Base-by-base conservation (phyloP, 2,329 filamentous ascomycete genomes). In the Aureobasidium sp. region DNA sequence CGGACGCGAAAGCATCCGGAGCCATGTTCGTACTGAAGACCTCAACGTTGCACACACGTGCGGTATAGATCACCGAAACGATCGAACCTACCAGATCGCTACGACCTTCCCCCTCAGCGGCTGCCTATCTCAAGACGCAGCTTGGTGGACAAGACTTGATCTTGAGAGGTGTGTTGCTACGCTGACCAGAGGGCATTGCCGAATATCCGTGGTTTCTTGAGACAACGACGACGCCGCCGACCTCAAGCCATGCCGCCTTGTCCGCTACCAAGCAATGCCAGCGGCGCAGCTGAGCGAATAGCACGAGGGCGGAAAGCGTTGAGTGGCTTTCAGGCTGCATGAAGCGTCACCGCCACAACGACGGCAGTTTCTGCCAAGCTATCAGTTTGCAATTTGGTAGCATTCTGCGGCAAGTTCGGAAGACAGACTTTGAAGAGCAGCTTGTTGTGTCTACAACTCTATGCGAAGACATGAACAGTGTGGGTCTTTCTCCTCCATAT, bases 201-300 rank as follows among this genome's bases (percentile, higher is more conserved):
- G 39, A 56, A 29, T 7, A 17, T 22, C 17, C 39, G 37, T n/a
- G n/a, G 31, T 17, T 6, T 25, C 25, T 22, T 34, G 39, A 56
- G 29, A 44, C 52, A 55, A 27, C 25, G 37, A 31, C 22, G 9
- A 42, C 52, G 52, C 52, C 39, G 41, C 52, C 41, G 25, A 42
- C 52, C 17, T 27, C 52, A 56, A 56, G 37, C 52, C 34, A 34
- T 27, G 27, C 15, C 52, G 39, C 25, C 52, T 56, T 34, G 25
- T 56, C n/a, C 8, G 14, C 37, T 58, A 58, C 55, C 42, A 58
- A 58, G 55, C 55, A 58, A 58, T 48, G 55, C 55, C 55, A 27
- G 12, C 41, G 20, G 41, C 42, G 8, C n/a, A 6, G 4, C 8
- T 36, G 20, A 58, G 34, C 55, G 41, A 58, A 58, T 58, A 47